A percentile compares a stretch with the other conserved stretches of the same genome.
phyloP scores from a whole-genome alignment of 192 early-diverging fungal species.

The Allomyces macrogynus region DNA sequence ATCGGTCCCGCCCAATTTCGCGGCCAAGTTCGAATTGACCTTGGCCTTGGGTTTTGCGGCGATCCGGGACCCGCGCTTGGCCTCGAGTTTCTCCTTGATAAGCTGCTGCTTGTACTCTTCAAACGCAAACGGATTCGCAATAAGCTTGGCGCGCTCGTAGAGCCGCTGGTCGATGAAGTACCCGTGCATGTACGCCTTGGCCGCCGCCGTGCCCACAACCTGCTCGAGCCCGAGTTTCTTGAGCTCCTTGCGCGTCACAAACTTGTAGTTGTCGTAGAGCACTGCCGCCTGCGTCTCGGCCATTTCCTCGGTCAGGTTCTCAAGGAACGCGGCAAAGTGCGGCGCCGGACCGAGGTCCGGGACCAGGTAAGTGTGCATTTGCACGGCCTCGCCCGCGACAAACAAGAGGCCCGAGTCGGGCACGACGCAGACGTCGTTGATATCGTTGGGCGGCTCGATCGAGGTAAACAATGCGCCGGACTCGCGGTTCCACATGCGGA shows the following conservation, averaged over 20 bases:
- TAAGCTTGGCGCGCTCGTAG: conserved; percentile 86
- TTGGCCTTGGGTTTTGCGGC: conserved; percentile 64
- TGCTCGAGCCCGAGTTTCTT: conserved; percentile 66
- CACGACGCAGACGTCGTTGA: conserved; percentile 81
- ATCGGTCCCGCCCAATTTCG: conserved; percentile 29
- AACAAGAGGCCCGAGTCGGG: conserved; percentile 67
- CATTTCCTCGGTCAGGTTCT: conserved; percentile 84
- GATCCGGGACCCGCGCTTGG: conserved; percentile 73
- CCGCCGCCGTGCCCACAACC: conserved; percentile 71
- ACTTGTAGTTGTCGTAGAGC: conserved; percentile 96
- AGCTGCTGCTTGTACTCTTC: conserved; percentile 66
- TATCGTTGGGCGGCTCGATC: conserved; percentile 73
- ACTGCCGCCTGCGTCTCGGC: conserved; percentile 72
- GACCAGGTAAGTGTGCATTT: conserved; percentile 82
- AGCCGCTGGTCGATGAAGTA: conserved; percentile 91
- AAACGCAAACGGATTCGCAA: conserved; percentile 90
- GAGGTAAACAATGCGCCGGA: conserved; percentile 71
- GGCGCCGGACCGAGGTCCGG: conserved; percentile 83
- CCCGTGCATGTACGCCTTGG: conserved; percentile 97
- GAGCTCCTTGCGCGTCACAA: conserved; percentile 80
- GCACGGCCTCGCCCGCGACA: conserved; percentile 77
- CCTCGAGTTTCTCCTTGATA: conserved; percentile 62
- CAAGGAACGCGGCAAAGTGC: conserved; percentile 77
- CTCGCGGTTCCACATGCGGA: conserved; percentile 82
- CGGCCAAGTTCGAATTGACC: conserved; percentile 77